Conservation (phyloP, 139 green algal genomes). For the Closterium sp. region DNA sequence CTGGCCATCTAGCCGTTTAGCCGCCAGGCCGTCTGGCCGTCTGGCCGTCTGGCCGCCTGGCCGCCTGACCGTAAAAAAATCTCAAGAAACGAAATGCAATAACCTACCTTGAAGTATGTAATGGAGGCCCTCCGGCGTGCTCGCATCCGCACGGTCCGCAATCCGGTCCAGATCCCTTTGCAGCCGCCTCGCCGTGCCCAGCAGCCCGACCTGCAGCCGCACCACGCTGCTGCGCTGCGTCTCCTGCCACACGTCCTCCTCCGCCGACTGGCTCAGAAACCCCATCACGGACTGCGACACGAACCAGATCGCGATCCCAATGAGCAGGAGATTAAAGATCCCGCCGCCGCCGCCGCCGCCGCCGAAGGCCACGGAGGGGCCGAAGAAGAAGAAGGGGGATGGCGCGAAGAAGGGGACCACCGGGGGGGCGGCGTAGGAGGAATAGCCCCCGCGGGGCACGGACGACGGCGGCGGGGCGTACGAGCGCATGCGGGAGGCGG, state of each 20-base stretch:
- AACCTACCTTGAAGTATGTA: slow-evolving; percentile 40
- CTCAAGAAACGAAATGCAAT: too few species aligned
- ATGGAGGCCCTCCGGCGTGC: slow-evolving; percentile 63
- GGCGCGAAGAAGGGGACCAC: slow-evolving; percentile 33
- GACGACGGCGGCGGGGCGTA: slow-evolving; percentile 15
- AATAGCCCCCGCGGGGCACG: background rate
- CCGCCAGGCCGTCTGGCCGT: slow-evolving; percentile 75
- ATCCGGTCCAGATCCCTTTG: slow-evolving; percentile 89
- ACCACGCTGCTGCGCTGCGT: slow-evolving; percentile 21
- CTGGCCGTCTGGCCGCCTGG: too few species aligned
- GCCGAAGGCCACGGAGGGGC: background rate
- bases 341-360: slow-evolving; percentile 10
- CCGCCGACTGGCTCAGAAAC: background rate
- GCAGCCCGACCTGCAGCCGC: slow-evolving; percentile 72
- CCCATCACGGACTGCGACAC: slow-evolving; percentile 19
- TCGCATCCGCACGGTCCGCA: slow-evolving; percentile 77
- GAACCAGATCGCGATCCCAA: slow-evolving; percentile 23
- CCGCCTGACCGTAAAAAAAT: too few species aligned
- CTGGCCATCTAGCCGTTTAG: slow-evolving; percentile 26
- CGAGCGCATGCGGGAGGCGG: slow-evolving; percentile 2
- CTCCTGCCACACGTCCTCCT: slow-evolving; percentile 5
- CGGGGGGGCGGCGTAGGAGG: background rate
- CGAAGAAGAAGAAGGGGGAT: slow-evolving; percentile 23
- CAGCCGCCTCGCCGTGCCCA: slow-evolving; percentile 77
- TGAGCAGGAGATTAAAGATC: slow-evolving; percentile 27